Percentiles rank a stretch among this genome's conserved stretches.
These are phyloP conservation scores for Petunia axillaris DNA, from an alignment of 257 asterid species.

Conservation along the genomic window DNA sequence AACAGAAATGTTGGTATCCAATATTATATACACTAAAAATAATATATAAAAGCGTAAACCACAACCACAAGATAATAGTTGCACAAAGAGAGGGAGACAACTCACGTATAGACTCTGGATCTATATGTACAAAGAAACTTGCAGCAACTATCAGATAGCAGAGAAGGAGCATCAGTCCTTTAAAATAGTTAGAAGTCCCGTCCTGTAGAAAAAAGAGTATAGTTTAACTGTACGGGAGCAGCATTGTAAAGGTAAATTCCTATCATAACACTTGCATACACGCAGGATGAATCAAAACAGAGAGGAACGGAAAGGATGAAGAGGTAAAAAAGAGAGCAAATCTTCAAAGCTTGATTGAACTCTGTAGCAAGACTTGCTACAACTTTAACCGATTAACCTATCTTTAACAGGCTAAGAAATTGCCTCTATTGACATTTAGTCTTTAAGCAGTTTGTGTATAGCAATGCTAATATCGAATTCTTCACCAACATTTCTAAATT, in stretches of 20 bases:
- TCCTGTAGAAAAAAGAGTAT: constrained; percentile 51
- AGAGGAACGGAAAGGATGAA: too few species aligned
- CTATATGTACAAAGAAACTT: constrained; percentile 85
- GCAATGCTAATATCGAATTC: neutral
- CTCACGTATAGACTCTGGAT: constrained; percentile 67
- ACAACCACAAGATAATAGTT: neutral
- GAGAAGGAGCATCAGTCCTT: constrained; percentile 85
- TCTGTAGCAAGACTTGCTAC: too few species aligned
- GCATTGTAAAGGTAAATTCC: neutral
- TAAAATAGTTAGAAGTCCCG: constrained; percentile 85
- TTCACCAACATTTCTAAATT: neutral
- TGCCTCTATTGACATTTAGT: neutral
- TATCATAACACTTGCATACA: neutral
- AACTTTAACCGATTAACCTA: too few species aligned
- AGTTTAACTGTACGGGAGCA: neutral
- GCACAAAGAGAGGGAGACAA: constrained; percentile 21
- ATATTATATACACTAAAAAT: neutral
- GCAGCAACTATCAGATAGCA: constrained; percentile 91
- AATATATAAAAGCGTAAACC: neutral
- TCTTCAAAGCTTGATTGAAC: too few species aligned
- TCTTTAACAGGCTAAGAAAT: too few species aligned
- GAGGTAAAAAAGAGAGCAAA: too few species aligned
- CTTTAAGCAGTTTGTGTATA: neutral
- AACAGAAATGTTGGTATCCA: neutral
- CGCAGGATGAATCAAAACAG: too few species aligned